These are phyloP conservation scores for Fraxinus velutina DNA, from an alignment of 305 asterid genomes.

Conservation along the genomic window DNA sequence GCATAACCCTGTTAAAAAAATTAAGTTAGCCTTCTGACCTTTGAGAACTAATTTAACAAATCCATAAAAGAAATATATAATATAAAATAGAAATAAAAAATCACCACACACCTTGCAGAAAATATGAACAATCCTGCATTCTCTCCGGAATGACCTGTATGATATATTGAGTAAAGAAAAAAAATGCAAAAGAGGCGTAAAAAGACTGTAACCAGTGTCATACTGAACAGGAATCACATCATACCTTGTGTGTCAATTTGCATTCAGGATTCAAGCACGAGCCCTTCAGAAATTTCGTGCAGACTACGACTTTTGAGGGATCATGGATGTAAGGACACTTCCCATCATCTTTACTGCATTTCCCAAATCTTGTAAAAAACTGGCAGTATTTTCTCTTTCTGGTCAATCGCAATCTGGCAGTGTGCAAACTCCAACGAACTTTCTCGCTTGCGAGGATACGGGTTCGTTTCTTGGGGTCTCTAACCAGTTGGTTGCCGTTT, in stretches of 20 bases:
- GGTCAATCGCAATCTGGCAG: constrained; percentile 84
- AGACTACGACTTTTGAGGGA: constrained; percentile 78
- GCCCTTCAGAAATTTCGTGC: constrained; percentile 84
- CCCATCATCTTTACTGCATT: constrained; percentile 83
- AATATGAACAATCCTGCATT: constrained; percentile 97
- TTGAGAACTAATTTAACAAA: constrained; percentile 10
- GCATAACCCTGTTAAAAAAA: constrained; percentile 71
- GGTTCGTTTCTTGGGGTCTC: constrained; percentile 89
- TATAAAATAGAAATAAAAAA: background rate
- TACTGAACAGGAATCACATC: constrained; percentile 22
- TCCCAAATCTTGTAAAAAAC: constrained; percentile 90
- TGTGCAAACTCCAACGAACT: constrained; percentile 95
- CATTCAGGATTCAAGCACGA: constrained; percentile 66
- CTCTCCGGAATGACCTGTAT: constrained; percentile 89
- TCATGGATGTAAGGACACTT: constrained; percentile 89
- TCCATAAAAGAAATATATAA: constrained; percentile 3
- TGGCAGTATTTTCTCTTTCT: constrained; percentile 84
- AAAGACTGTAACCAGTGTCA: constrained; percentile 13
- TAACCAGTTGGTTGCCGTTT: constrained; percentile 86
- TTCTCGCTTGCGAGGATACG: constrained; percentile 87
- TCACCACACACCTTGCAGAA: constrained; percentile 64
- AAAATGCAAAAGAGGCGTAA: constrained; percentile 17
- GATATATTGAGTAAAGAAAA: constrained; percentile 29
- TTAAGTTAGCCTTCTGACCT: constrained; percentile 27
- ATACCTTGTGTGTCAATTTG: constrained; percentile 94